Conservation (phyloP, 108 stramenopile species). For the Cylindrotheca fusiformis region DNA sequence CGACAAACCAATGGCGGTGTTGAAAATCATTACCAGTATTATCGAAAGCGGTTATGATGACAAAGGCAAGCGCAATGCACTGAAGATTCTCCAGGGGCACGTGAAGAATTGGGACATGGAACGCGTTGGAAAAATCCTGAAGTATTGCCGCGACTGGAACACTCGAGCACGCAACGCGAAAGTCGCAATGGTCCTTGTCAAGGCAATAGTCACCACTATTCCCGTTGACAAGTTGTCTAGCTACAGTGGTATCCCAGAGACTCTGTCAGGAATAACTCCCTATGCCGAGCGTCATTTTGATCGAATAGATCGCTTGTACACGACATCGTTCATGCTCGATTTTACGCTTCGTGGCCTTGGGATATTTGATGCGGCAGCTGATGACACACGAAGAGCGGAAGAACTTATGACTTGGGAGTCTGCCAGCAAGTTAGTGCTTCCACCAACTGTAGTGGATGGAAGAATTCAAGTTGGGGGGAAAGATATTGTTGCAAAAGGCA, state of each 20-base stretch:
- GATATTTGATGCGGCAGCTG: conserved; percentile 20
- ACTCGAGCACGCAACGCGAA: conserved; percentile 79
- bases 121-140: conserved; percentile 61
- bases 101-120: conserved; percentile 65
- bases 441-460: conserved; percentile 70
- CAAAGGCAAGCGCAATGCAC: conserved; percentile 29
- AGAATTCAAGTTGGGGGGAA: conserved; percentile 77
- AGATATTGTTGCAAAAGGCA: conserved; percentile 36
- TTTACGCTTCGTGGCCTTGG: conserved; percentile 74
- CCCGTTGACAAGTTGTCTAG: conserved; percentile 59
- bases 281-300: conserved; percentile 90
- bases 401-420: conserved; percentile 56
- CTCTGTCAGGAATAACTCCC: conserved; percentile 72
- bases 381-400: conserved; percentile 23
- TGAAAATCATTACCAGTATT: conserved; percentile 72
- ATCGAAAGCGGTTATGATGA: conserved; percentile 54
- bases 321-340: conserved; percentile 74
- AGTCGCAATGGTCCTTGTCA: conserved; percentile 69
- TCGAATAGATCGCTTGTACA: conserved; percentile 69
- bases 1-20: conserved; percentile 79
- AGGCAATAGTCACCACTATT: conserved; percentile 68
- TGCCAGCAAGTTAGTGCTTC: conserved; percentile 63
- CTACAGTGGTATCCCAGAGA: conserved; percentile 66
- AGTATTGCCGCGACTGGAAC: conserved; percentile 91
- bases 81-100: conserved; percentile 56